Base-by-base conservation (phyloP, 805 yeast genomes). In the Teunomyces funiuensis region DNA sequence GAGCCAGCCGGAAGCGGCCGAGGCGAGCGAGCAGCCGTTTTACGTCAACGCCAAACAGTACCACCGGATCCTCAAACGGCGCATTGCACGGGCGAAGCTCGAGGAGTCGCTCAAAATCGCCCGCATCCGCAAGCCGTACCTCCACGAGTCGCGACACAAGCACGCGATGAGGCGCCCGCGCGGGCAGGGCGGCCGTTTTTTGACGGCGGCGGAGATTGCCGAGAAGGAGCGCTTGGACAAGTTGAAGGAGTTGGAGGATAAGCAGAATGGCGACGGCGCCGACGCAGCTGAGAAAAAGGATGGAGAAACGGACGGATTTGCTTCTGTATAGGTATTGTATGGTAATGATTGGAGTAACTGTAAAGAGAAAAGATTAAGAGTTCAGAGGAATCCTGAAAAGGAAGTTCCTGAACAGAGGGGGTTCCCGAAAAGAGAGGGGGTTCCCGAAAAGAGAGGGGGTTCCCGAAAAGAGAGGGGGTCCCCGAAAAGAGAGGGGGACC, bases 91-190 rank as follows among this genome's bases (percentile, higher is more conserved):
- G 40, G 97, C 97, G 5, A 85, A 83, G 61, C 74, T 93, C 28
- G 98, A 93, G 57, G 98, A 93, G 58, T 79, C 82, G 33, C 74
- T 91, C 48, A 85, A 88, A 57, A 86, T 86, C 4, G 90, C 93
- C 13, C 77, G 96, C 48, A 95, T 95, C 13, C 79, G 98, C 54
- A 84, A 85, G 59, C 97, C 98, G 9, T 91, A 95, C 63, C 64
- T 93, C 37, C 99, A 93, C 60, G 99, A 93, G 64, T 88, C 97
- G 14, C 77, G 99, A 54, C 99, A 93, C 62, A 91, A 93, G 61
- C 99, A 93, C 62, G 99, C 99, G 2, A 93, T 93, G 99, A 78
- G 98, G 59, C 79, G 99, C 61, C 98, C 99, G 11, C 80, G 99
- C 53, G 99, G 99, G 19, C 98, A 93, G 67, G 99, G 99, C 23